These are phyloP conservation scores for Talaromyces sp. DNA, from an alignment of 2,329 filamentous ascomycete species.

Conservation along the genomic window DNA sequence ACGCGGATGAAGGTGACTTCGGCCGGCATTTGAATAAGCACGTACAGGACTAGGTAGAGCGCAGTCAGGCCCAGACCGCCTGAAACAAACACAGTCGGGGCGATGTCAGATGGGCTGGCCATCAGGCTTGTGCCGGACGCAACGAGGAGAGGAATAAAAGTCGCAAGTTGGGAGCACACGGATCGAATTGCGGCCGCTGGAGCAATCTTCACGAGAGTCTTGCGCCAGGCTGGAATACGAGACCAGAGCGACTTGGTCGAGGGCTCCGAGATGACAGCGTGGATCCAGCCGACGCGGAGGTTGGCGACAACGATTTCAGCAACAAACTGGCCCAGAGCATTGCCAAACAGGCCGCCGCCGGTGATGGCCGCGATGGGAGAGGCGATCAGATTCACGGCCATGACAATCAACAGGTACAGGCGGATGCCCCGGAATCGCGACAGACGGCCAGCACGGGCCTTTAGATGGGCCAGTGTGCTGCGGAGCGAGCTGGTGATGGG, in stretches of 20 bases:
- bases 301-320: slow-evolving; percentile 59
- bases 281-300: slow-evolving; percentile 72
- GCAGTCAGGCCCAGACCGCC: slow-evolving; percentile 31
- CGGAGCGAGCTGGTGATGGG: slow-evolving; percentile 59
- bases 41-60: slow-evolving; percentile 41
- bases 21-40: slow-evolving; percentile 68
- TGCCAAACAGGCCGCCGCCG: slow-evolving; percentile 30
- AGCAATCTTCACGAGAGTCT: slow-evolving; percentile 62
- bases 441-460: slow-evolving; percentile 56
- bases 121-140: slow-evolving; percentile 46
- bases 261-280: slow-evolving; percentile 72
- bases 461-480: slow-evolving; percentile 55
- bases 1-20: slow-evolving; percentile 73
- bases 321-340: slow-evolving; percentile 49
- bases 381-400: slow-evolving; percentile 40
- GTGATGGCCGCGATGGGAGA: slow-evolving; percentile 38
- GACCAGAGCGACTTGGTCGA: slow-evolving; percentile 59
- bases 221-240: slow-evolving; percentile 59
- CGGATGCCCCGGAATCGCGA: slow-evolving; percentile 65
- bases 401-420: slow-evolving; percentile 43
- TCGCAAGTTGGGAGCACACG: slow-evolving; percentile 46
- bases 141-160: slow-evolving; percentile 34
- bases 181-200: slow-evolving; percentile 61
- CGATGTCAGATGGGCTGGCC: slow-evolving; percentile 29
- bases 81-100: slow-evolving; percentile 31